A percentile compares a stretch with the other conserved stretches of the same genome.
Conservation (phyloP, 1,139 yeast genomes). For the Saccharomyces uvarum region DNA sequence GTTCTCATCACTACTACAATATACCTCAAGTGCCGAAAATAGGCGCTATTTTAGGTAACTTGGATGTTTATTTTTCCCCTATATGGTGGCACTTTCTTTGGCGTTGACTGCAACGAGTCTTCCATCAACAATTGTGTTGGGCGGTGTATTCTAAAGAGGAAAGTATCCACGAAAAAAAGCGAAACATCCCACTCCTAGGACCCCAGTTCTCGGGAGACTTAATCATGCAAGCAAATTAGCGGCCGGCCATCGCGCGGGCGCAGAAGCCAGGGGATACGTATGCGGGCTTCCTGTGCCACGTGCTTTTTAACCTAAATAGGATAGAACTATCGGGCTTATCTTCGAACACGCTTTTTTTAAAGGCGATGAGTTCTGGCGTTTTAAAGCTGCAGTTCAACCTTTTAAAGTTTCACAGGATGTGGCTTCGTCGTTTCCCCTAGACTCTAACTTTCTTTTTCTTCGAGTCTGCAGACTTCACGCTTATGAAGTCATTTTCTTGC, state of each 20-base stretch:
- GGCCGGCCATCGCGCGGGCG: neutral
- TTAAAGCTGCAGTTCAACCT: neutral
- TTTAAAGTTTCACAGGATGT: neutral
- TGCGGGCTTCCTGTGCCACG: neutral
- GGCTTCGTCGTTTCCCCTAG: neutral
- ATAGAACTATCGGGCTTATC: neutral
- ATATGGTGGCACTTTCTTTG: neutral
- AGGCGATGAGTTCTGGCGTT: neutral
- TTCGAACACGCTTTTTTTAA: neutral
- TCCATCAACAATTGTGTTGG: neutral
- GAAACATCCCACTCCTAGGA: neutral
- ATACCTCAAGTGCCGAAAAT: neutral
- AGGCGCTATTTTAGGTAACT: neutral
- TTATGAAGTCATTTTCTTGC: neutral
- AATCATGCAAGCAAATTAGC: neutral
- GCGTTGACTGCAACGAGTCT: neutral
- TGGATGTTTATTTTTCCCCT: neutral
- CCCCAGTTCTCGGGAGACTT: neutral
- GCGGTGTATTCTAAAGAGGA: neutral
- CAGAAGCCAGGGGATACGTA: neutral
- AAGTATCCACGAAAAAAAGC: neutral
- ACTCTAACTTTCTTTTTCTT: neutral
- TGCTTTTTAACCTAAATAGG: neutral
- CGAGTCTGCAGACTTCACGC: neutral
- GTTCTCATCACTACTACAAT: neutral